Conservation (phyloP, 108 stramenopile species). For the Nannochloropsis oceanica region DNA sequence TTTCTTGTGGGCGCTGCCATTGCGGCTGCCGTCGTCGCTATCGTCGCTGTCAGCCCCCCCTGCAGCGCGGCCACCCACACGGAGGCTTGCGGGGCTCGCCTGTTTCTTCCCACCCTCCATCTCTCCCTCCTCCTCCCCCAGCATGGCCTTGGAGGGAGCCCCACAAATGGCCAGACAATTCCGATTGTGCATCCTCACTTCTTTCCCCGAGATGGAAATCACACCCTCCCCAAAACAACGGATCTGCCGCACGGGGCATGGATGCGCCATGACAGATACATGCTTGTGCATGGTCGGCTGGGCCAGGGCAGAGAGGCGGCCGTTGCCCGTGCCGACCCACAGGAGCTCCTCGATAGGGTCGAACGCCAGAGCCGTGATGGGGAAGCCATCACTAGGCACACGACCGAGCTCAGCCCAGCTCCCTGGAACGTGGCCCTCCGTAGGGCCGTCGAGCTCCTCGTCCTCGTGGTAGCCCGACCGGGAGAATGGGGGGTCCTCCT, state of each 20-base stretch:
- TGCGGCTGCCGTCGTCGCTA: too few relatives aligned
- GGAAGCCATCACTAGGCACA: conserved; percentile 3
- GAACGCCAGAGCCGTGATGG: conserved; percentile 19
- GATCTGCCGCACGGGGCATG: background rate
- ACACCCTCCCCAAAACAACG: conserved; percentile 7
- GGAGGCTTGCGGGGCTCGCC: background rate
- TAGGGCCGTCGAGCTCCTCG: background rate
- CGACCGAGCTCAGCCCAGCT: conserved; percentile 11
- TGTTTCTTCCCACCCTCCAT: background rate
- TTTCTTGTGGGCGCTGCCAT: too few relatives aligned
- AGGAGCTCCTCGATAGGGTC: conserved; percentile 30
- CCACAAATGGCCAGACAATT: background rate
- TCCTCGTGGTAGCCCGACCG: too few relatives aligned
- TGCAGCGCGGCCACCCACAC: background rate
- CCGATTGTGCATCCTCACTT: conserved; percentile 4
- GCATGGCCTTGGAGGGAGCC: background rate
- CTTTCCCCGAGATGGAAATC: conserved; percentile 1
- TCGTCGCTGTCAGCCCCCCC: too few relatives aligned
- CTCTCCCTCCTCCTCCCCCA: background rate
- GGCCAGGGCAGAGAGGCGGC: conserved; percentile 5
- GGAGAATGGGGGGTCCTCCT: too few relatives aligned
- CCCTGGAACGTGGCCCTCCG: background rate
- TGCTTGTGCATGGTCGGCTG: conserved; percentile 20
- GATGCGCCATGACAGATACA: conserved; percentile 20
- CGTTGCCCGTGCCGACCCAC: conserved; percentile 29